phyloP scores from a whole-genome alignment of 176 grass and related monocot genomes.

The Oryza punctata region DNA sequence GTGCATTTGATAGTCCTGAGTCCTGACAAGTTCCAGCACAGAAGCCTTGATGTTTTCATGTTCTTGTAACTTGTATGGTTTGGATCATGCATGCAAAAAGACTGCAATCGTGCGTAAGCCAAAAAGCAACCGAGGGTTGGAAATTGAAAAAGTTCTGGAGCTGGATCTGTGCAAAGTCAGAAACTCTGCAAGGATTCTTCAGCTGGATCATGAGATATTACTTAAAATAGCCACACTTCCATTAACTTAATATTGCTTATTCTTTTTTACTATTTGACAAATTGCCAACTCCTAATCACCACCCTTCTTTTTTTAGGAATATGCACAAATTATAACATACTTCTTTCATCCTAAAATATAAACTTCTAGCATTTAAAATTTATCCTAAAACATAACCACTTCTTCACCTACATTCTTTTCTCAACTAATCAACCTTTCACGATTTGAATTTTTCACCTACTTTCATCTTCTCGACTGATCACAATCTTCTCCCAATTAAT shows the following conservation, averaged over 20 bases:
- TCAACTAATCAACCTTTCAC: no score
- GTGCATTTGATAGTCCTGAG: neutral
- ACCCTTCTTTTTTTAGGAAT: neutral
- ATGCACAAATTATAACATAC: neutral
- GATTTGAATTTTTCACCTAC: no score
- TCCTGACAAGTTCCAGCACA: neutral
- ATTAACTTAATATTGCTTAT: neutral
- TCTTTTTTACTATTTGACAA: neutral
- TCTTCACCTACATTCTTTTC: no score
- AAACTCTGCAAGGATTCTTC: neutral
- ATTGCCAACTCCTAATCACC: neutral
- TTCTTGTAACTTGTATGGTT: slow-evolving; percentile 22
- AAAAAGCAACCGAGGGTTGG: slow-evolving; percentile 21
- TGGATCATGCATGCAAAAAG: slow-evolving; percentile 26
- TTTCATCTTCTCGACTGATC: no score
- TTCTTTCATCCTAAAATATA: no score
- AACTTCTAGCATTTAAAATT: no score
- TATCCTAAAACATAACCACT: no score
- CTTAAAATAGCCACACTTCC: neutral
- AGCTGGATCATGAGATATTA: neutral
- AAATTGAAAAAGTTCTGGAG: slow-evolving; percentile 18
- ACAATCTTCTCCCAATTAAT: no score
- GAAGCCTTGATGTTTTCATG: neutral
- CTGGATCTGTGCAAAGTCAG: neutral
- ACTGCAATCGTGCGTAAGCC: neutral